Conservation (phyloP, 257 asterid genomes). For the Jaltomata sinuosa region DNA sequence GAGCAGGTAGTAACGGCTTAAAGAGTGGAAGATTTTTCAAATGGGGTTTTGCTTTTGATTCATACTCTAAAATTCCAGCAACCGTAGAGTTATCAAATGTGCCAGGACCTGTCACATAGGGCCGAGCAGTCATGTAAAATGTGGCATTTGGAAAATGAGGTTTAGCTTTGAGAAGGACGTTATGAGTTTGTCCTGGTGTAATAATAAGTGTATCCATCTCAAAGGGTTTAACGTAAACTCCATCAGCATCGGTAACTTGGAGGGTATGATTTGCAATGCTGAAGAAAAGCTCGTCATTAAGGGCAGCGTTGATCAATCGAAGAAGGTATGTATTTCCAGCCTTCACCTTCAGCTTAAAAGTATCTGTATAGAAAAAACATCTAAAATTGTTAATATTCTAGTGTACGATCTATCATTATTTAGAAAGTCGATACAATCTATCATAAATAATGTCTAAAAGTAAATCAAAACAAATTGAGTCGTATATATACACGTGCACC, state of each 20-base stretch:
- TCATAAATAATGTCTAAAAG: too few relatives aligned
- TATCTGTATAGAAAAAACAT: conserved; percentile 16
- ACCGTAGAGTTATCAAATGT: conserved; percentile 52
- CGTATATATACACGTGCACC: too few relatives aligned
- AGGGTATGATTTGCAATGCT: conserved; percentile 50
- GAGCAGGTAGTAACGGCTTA: conserved; percentile 31
- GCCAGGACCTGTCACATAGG: conserved; percentile 44
- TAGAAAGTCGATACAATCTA: too few relatives aligned
- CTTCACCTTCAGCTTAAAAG: conserved; percentile 42
- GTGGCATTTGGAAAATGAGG: conserved; percentile 26
- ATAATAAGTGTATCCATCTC: conserved; percentile 31
- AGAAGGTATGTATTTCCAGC: conserved; percentile 58
- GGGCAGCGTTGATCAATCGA: conserved; percentile 56
- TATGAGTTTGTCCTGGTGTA: conserved; percentile 54
- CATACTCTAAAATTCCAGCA: conserved; percentile 43
- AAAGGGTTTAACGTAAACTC: conserved; percentile 44
- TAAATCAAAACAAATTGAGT: too few relatives aligned
- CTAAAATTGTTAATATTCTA: not conserved
- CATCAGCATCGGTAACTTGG: conserved; percentile 38
- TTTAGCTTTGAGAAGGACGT: conserved; percentile 38
- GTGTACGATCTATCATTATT: not conserved
- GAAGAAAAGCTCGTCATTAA: conserved; percentile 50
- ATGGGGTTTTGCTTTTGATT: conserved; percentile 10
- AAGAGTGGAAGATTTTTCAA: conserved; percentile 24
- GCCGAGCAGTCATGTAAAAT: conserved; percentile 44